phyloP scores from a whole-genome alignment of 768 basidiomycete genomes.

The Sistotremastrum suecicum region DNA sequence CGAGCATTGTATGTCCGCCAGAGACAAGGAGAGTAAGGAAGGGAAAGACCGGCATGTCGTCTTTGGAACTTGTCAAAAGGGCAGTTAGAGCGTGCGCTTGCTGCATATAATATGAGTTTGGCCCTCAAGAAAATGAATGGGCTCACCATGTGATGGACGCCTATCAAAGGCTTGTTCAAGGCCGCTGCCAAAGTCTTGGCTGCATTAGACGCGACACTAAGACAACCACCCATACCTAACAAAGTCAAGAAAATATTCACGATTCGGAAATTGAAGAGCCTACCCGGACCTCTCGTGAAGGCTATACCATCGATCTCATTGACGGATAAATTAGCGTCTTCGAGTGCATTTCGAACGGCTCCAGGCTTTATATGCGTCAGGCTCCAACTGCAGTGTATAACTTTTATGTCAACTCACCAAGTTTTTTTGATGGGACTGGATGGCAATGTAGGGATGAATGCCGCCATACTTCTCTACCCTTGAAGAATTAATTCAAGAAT shows the following conservation, averaged over 20 bases:
- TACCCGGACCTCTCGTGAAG: conserved; percentile 80
- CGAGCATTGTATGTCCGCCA: conserved; percentile 87
- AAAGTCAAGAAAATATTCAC: conserved; percentile 3
- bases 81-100: conserved; percentile 89
- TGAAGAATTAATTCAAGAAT: not conserved
- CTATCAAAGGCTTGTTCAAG: conserved; percentile 63
- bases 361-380: conserved; percentile 36
- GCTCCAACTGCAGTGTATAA: conserved; percentile 1
- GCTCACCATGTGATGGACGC: conserved; percentile 90
- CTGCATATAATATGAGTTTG: conserved; percentile 23
- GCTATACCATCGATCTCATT: conserved; percentile 74
- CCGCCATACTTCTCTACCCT: conserved; percentile 33
- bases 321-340: conserved; percentile 43
- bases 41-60: conserved; percentile 46
- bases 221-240: conserved; percentile 64
- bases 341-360: conserved; percentile 55
- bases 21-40: conserved; percentile 83
- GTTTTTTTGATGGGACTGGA: conserved; percentile 64
- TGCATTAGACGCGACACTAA: conserved; percentile 65
- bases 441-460: conserved; percentile 67
- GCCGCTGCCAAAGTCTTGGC: conserved; percentile 80
- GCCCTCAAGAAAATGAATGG: not conserved
- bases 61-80: conserved; percentile 40
- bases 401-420: conserved; percentile 33
- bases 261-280: conserved; percentile 5